Evolutionary conservation across 805 yeast species (phyloP).

Genomic region (Yarrowia sp.): DNA sequence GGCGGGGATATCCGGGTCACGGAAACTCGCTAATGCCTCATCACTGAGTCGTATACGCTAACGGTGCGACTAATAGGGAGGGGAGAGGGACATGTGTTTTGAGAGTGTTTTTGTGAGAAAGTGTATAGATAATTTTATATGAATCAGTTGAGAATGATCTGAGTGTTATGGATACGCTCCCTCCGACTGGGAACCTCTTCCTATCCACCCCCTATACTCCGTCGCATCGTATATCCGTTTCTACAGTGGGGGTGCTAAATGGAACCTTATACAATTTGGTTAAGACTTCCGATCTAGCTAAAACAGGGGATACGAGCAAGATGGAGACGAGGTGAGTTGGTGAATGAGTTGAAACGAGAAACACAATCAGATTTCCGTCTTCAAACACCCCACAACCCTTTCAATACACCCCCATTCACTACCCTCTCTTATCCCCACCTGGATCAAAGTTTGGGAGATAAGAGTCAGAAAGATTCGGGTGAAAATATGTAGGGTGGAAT

Average conservation of each 20-base stretch:
- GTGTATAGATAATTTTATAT: background rate
- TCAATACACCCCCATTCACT: too few relatives aligned
- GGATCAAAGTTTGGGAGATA: slow-evolving; percentile 36
- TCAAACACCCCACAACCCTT: background rate
- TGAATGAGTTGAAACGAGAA: too few relatives aligned
- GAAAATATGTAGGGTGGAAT: background rate
- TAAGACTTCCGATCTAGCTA: too few relatives aligned
- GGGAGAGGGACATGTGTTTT: background rate
- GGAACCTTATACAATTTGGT: slow-evolving; percentile 5
- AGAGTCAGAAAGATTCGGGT: slow-evolving; percentile 13
- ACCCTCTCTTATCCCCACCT: background rate
- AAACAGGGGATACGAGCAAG: background rate
- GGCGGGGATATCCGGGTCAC: slow-evolving; percentile 19
- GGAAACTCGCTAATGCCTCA: slow-evolving; percentile 5
- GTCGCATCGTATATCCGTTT: slow-evolving; percentile 8
- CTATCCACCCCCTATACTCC: background rate
- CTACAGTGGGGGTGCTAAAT: background rate
- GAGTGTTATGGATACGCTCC: too few relatives aligned
- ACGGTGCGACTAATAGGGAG: background rate
- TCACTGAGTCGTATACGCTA: slow-evolving; percentile 7
- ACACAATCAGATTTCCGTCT: background rate
- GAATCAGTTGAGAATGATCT: too few relatives aligned
- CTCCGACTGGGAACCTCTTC: too few relatives aligned
- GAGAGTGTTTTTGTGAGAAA: background rate
- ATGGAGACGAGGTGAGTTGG: background rate